phyloP scores from a whole-genome alignment of 2,329 filamentous ascomycete genomes.

The Cordyceps javanica region DNA sequence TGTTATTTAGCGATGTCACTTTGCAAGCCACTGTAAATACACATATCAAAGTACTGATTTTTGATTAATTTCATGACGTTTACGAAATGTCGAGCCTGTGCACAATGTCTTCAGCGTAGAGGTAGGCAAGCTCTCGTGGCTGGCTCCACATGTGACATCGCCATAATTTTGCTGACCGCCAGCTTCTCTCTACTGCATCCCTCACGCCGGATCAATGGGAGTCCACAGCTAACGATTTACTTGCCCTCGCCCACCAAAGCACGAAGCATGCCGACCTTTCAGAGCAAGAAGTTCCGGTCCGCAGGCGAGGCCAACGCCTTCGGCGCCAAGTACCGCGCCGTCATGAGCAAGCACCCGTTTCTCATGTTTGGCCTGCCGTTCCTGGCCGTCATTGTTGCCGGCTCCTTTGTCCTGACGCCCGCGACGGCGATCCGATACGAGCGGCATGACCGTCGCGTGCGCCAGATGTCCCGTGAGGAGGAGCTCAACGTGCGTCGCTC shows the following conservation, averaged over 20 bases:
- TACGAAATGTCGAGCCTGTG: background rate
- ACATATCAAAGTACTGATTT: background rate
- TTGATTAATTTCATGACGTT: background rate
- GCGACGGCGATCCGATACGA: conserved; percentile 93
- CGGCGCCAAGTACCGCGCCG: conserved; percentile 68
- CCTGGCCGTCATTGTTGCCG: conserved; percentile 79
- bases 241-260: too few relatives aligned
- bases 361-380: conserved; percentile 92
- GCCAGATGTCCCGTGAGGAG: conserved; percentile 79
- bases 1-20: conserved; percentile 13
- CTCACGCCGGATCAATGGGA: background rate
- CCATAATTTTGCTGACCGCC: background rate
- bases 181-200: background rate
- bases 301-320: conserved; percentile 61
- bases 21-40: conserved; percentile 10
- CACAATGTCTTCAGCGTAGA: background rate
- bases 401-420: conserved; percentile 89
- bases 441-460: conserved; percentile 81
- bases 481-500: conserved; percentile 72
- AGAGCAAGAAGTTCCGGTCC: conserved; percentile 63
- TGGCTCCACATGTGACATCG: conserved; percentile 5
- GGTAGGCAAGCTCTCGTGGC: background rate
- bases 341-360: conserved; percentile 77
- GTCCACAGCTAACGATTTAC: background rate
- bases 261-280: conserved; percentile 46